A percentile compares a stretch with the other conserved stretches of the same genome.
phyloP scores from a whole-genome alignment of 2,329 filamentous ascomycete genomes.

The Talaromyces sp. region DNA sequence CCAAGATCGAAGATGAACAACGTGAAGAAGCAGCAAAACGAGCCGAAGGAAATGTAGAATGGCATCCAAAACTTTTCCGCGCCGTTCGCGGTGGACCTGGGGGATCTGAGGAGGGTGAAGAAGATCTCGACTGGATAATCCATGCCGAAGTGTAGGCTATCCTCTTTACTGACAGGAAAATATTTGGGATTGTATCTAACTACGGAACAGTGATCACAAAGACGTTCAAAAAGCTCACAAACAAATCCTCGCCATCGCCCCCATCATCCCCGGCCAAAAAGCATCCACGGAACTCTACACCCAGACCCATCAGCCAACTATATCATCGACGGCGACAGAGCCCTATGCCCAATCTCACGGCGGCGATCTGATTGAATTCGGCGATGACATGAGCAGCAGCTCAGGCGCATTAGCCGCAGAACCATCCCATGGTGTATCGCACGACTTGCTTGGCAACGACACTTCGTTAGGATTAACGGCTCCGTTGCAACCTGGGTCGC shows the following conservation, averaged over 20 bases:
- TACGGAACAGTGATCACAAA: constrained; percentile 50
- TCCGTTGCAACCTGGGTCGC: constrained; percentile 16
- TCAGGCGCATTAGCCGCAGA: not conserved
- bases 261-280: constrained; percentile 74
- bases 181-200: not conserved
- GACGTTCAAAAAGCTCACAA: constrained; percentile 66
- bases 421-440: constrained; percentile 3
- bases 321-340: not conserved
- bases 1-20: constrained; percentile 89
- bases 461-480: constrained; percentile 18
- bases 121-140: constrained; percentile 92
- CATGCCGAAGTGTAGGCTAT: constrained; percentile 69
- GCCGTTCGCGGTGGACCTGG: constrained; percentile 65
- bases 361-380: constrained; percentile 26
- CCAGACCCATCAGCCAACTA: constrained; percentile 13
- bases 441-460: constrained; percentile 18
- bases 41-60: constrained; percentile 72
- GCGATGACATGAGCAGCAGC: not conserved
- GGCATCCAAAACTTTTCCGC: constrained; percentile 83
- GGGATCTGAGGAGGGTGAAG: constrained; percentile 71
- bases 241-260: constrained; percentile 81
- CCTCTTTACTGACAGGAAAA: not conserved
- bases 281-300: constrained; percentile 52
- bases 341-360: constrained; percentile 3
- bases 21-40: constrained; percentile 79